A percentile compares a stretch with the other conserved stretches of the same genome.
These are phyloP conservation scores for Fusarium tupiense DNA, from an alignment of 2,329 filamentous ascomycete species.

Conservation along the genomic window DNA sequence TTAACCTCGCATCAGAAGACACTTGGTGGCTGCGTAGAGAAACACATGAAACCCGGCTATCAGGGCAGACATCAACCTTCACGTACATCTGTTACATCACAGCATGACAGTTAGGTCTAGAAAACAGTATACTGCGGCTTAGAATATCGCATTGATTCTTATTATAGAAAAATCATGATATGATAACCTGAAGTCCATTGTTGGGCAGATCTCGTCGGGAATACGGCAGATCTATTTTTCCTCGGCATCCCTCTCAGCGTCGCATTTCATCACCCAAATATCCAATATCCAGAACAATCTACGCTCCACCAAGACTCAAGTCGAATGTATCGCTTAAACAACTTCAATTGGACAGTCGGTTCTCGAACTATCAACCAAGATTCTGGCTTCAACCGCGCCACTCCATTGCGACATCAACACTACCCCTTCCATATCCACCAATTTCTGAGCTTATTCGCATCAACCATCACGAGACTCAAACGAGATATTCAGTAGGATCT, in stretches of 20 bases:
- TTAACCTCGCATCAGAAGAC: neutral
- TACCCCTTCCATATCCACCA: neutral
- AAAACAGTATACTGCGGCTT: neutral
- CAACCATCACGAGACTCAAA: neutral
- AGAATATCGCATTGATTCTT: neutral
- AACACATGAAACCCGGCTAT: neutral
- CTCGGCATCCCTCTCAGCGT: conserved; percentile 7
- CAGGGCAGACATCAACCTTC: neutral
- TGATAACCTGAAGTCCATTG: neutral
- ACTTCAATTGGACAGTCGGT: neutral
- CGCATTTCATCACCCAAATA: conserved; percentile 15
- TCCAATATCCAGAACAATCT: conserved; percentile 15
- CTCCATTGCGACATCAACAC: neutral
- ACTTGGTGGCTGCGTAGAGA: neutral
- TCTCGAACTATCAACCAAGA: neutral
- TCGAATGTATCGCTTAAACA: neutral
- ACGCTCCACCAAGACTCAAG: neutral
- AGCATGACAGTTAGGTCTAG: neutral
- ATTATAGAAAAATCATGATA: neutral
- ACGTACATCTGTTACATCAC: neutral
- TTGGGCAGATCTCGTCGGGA: conserved; percentile 15
- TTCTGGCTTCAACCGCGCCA: neutral
- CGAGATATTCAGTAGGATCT: neutral
- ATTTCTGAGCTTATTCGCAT: neutral
- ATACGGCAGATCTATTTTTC: conserved; percentile 44